phyloP scores from a whole-genome alignment of 2,329 filamentous ascomycete genomes.

The Mycosphaerella sp. region DNA sequence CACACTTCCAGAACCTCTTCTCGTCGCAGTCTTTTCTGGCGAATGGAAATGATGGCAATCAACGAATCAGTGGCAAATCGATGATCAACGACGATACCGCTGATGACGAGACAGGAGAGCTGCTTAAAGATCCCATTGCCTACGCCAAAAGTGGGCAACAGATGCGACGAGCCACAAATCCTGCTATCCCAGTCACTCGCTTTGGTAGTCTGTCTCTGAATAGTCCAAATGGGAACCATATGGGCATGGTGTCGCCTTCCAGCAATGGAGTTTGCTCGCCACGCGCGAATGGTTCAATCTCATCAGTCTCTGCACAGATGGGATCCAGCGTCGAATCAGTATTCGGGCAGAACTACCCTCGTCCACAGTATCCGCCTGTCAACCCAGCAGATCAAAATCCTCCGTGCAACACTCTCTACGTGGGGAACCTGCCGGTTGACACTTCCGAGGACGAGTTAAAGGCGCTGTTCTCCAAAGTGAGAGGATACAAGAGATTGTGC shows the following conservation, averaged over 20 bases:
- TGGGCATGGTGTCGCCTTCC: slow-evolving; percentile 44
- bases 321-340: slow-evolving; percentile 26
- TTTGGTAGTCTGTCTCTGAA: slow-evolving; percentile 67
- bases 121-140: slow-evolving; percentile 66
- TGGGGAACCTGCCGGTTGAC: slow-evolving; percentile 90
- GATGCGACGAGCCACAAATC: slow-evolving; percentile 59
- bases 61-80: slow-evolving; percentile 60
- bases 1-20: slow-evolving; percentile 59
- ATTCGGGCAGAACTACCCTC: slow-evolving; percentile 55
- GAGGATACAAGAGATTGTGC: slow-evolving; percentile 90
- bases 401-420: slow-evolving; percentile 95
- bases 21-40: slow-evolving; percentile 68
- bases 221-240: slow-evolving; percentile 46
- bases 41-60: slow-evolving; percentile 59
- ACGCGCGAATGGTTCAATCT: slow-evolving; percentile 42
- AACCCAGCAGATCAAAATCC: slow-evolving; percentile 96
- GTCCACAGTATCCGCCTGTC: slow-evolving; percentile 70
- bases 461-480: slow-evolving; percentile 82
- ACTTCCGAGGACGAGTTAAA: slow-evolving; percentile 95
- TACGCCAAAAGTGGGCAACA: slow-evolving; percentile 64
- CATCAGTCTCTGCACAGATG: slow-evolving; percentile 41
- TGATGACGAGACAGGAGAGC: slow-evolving; percentile 64
- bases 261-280: slow-evolving; percentile 36
- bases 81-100: slow-evolving; percentile 64
- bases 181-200: slow-evolving; percentile 62